Evolutionary conservation across 1,139 yeast genomes (phyloP).

Genomic region (Hemisphaericaspora lyxosophila): DNA sequence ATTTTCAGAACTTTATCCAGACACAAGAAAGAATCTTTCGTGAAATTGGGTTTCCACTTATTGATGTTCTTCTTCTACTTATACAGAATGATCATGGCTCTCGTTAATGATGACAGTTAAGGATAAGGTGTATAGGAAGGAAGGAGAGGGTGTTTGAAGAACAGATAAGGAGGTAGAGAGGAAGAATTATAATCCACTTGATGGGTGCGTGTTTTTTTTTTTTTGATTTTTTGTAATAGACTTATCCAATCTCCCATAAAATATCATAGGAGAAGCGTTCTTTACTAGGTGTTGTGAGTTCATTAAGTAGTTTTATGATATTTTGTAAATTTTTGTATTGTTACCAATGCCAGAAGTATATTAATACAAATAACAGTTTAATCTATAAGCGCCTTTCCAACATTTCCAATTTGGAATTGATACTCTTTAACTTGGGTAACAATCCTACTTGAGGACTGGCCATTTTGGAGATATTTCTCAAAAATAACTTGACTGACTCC

Average conservation of each 20-base stretch:
- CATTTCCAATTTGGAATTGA: conserved; percentile 33
- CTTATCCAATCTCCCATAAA: too few species aligned
- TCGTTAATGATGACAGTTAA: conserved; percentile 62
- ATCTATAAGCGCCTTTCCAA: conserved; percentile 18
- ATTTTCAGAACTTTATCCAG: conserved; percentile 91
- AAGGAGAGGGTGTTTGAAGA: background rate
- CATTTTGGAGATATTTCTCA: conserved; percentile 21
- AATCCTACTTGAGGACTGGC: conserved; percentile 44
- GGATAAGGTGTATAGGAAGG: background rate
- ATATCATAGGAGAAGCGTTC: too few species aligned
- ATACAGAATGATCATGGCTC: conserved; percentile 94
- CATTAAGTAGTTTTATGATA: too few species aligned
- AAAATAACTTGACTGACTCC: conserved; percentile 14
- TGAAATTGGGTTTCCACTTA: conserved; percentile 88
- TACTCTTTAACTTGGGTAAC: conserved; percentile 28
- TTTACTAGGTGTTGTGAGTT: too few species aligned
- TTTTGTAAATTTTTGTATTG: background rate
- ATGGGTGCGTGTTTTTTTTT: too few species aligned
- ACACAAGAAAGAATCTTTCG: conserved; percentile 89
- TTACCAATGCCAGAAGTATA: background rate
- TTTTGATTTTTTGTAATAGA: too few species aligned
- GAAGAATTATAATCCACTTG: too few species aligned
- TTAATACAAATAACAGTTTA: background rate
- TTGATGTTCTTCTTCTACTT: conserved; percentile 92
- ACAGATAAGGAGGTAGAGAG: background rate